These are phyloP conservation scores for Fagus sylvatica DNA, from an alignment of 306 rosid genomes.

Conservation along the genomic window DNA sequence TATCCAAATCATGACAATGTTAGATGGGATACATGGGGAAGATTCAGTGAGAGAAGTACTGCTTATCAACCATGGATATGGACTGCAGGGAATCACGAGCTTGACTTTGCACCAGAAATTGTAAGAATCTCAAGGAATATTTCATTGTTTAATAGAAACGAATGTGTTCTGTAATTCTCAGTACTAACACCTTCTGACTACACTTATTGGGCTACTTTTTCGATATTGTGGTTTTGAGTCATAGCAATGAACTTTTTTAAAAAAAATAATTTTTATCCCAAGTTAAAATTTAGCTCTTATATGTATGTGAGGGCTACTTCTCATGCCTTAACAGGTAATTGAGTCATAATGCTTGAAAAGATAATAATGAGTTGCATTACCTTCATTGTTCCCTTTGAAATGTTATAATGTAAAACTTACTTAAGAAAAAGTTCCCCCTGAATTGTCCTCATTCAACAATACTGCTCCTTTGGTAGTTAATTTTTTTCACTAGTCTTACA, in stretches of 20 bases:
- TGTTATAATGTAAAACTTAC: background rate
- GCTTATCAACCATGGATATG: constrained; percentile 99
- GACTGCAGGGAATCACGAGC: constrained; percentile 91
- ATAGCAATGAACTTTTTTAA: background rate
- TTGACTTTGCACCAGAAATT: constrained; percentile 70
- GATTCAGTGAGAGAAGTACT: constrained; percentile 72
- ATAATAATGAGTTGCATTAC: background rate
- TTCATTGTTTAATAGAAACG: background rate
- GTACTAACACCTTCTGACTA: background rate
- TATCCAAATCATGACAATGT: constrained; percentile 67
- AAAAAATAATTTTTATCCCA: background rate
- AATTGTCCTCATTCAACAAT: too few relatives aligned
- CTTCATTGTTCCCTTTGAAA: background rate
- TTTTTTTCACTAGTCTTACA: background rate
- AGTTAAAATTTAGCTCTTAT: background rate
- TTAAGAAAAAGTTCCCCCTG: background rate
- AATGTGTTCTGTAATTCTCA: background rate
- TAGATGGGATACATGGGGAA: constrained; percentile 93
- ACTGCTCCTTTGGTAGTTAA: background rate
- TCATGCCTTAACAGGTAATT: background rate
- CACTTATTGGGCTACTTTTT: background rate
- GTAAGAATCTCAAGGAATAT: constrained; percentile 37
- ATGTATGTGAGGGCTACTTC: background rate
- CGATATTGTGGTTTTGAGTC: background rate
- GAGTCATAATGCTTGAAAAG: background rate